Evolutionary conservation across 495 filamentous ascomycete species (phyloP).

Genomic region (Xylaria longipes): DNA sequence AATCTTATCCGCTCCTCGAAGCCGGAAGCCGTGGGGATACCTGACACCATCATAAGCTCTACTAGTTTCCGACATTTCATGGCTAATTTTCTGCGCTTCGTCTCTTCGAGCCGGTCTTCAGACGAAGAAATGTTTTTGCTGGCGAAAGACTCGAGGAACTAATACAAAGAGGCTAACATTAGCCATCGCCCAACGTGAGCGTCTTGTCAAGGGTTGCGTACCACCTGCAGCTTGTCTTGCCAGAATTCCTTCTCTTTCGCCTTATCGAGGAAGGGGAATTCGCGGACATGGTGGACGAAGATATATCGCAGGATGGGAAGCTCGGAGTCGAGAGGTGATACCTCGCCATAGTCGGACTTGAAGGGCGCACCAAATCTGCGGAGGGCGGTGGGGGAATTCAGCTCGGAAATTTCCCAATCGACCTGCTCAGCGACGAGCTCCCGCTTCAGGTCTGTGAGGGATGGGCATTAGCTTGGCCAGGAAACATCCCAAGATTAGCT

Average conservation of each 20-base stretch:
- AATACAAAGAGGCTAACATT: conserved; percentile 9
- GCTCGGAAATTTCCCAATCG: conserved; percentile 83
- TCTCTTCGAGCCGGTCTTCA: conserved; percentile 93
- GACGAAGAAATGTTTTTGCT: conserved; percentile 96
- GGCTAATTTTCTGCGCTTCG: conserved; percentile 90
- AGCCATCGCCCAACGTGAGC: conserved; percentile 26
- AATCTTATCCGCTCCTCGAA: conserved; percentile 97
- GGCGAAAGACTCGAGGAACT: conserved; percentile 98
- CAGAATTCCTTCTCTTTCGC: conserved; percentile 98
- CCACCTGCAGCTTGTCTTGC: conserved; percentile 97
- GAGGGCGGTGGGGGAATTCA: conserved; percentile 92
- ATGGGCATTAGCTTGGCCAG: conserved; percentile 37
- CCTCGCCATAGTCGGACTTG: conserved; percentile 87
- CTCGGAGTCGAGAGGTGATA: conserved; percentile 91
- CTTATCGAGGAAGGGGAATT: conserved; percentile 96
- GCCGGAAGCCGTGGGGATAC: conserved; percentile 91
- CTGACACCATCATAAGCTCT: conserved; percentile 99
- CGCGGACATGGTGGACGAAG: conserved; percentile 96
- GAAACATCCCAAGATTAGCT: not conserved
- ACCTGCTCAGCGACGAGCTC: conserved; percentile 92
- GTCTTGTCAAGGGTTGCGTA: conserved; percentile 53
- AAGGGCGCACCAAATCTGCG: conserved; percentile 96
- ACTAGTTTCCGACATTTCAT: conserved; percentile 93
- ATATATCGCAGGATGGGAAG: conserved; percentile 94
- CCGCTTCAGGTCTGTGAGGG: conserved; percentile 83